phyloP scores from a whole-genome alignment of 2,329 filamentous ascomycete species.

The Sphaerulina populicola region DNA sequence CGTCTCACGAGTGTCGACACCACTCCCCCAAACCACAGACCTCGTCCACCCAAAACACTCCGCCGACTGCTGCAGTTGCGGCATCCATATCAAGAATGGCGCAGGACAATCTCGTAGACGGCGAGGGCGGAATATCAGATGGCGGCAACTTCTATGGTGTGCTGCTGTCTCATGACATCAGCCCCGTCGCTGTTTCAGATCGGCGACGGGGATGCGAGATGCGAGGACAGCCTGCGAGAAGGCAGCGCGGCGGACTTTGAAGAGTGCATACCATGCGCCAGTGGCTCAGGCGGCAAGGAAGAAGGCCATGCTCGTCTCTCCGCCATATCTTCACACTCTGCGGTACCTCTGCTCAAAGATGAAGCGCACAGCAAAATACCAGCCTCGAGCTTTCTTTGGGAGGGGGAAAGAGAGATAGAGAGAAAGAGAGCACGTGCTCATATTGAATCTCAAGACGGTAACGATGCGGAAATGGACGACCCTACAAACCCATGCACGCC shows the following conservation, averaged over 20 bases:
- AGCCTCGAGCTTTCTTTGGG: slow-evolving; percentile 14
- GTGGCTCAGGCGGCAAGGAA: slow-evolving; percentile 1
- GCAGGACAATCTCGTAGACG: slow-evolving; percentile 4
- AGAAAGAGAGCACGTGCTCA: slow-evolving; percentile 17
- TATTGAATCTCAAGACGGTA: slow-evolving; percentile 8
- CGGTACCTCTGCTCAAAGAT: background rate
- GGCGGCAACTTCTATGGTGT: slow-evolving; percentile 42
- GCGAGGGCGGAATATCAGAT: slow-evolving; percentile 29
- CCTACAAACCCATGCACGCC: background rate
- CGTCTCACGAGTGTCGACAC: background rate
- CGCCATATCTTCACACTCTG: background rate
- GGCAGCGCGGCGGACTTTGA: background rate
- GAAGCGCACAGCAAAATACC: slow-evolving; percentile 1
- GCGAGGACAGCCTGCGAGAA: slow-evolving; percentile 7
- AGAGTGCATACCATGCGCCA: slow-evolving; percentile 8
- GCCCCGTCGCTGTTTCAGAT: slow-evolving; percentile 1
- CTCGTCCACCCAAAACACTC: background rate
- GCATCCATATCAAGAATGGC: slow-evolving; percentile 2
- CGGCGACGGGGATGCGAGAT: slow-evolving; percentile 13
- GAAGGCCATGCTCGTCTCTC: slow-evolving; percentile 3
- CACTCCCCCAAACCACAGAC: background rate
- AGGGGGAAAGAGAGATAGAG: too few species aligned
- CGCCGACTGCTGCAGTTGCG: background rate
- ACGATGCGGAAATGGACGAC: background rate
- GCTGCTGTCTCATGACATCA: background rate